A percentile compares a stretch with the other conserved stretches of the same genome.
These are phyloP conservation scores for Aristolochia fimbriata DNA, from an alignment of 164 flowering plant species.

Conservation along the genomic window DNA sequence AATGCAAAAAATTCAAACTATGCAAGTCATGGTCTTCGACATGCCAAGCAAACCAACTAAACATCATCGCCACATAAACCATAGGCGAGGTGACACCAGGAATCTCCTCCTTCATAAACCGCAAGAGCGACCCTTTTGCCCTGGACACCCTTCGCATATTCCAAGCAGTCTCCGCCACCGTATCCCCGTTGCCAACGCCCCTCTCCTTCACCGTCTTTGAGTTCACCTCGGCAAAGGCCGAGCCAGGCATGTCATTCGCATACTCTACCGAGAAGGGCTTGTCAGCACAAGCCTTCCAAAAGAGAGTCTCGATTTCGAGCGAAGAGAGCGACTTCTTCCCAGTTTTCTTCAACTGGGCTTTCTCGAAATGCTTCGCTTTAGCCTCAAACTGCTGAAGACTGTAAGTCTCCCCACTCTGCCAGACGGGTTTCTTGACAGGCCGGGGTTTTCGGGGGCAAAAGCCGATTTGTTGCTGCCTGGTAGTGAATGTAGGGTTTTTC, in stretches of 20 bases:
- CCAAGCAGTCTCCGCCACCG: conserved; percentile 82
- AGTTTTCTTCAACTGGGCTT: conserved; percentile 36
- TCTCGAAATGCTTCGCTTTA: conserved; percentile 77
- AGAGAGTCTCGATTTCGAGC: conserved; percentile 74
- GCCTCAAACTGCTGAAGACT: conserved; percentile 68
- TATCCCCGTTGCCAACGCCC: conserved; percentile 21
- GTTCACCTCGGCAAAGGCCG: conserved; percentile 42
- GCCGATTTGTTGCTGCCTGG: conserved; percentile 95
- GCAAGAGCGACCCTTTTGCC: conserved; percentile 70
- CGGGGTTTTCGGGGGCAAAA: conserved; percentile 76
- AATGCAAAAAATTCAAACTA: conserved; percentile 93
- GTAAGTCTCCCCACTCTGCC: conserved; percentile 92
- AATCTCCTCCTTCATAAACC: conserved; percentile 98
- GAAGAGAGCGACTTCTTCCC: conserved; percentile 35
- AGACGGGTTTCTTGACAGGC: conserved; percentile 77
- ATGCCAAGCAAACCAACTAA: conserved; percentile 99
- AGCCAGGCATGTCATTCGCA: conserved; percentile 98
- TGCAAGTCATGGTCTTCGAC: conserved; percentile 99
- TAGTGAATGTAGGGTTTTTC: conserved; percentile 65
- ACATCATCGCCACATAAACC: conserved; percentile 96
- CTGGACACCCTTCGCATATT: conserved; percentile 92
- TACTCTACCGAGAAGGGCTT: conserved; percentile 95
- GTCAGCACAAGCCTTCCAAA: conserved; percentile 85
- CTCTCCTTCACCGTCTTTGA: conserved; percentile 8
- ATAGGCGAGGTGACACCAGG: conserved; percentile 99